Base-by-base conservation (phyloP, 2,329 filamentous ascomycete genomes). In the Penicillium palitans region DNA sequence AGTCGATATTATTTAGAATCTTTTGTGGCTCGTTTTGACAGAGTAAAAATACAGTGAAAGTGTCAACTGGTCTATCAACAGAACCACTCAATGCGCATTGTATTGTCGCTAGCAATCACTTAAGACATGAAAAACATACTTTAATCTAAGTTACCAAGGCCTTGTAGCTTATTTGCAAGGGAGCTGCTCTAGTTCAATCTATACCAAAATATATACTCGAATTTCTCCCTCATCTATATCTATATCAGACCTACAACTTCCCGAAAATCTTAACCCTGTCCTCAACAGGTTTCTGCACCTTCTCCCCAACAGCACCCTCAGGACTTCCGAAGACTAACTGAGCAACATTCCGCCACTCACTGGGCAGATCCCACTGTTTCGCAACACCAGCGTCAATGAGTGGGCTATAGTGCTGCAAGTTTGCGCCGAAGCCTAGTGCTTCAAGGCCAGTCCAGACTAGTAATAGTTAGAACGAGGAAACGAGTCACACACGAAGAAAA, bases 361-460 rank as follows among this genome's bases (percentile, higher is more conserved):
- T 70, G 44, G 90, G 89, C 33, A 96, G 68, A 57, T 83, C 82
- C 89, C 90, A 96, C 67, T 85, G 79, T 61, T 80, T 80, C 45
- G 83, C 78, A 53, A 92, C 88, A 79, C 87, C 85, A 64, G 83
- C 81, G 78, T 96, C 89, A 67, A 96, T 85, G 58, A 96, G 77
- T 21, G 91, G 91, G 84, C 91, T 95, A 83, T 96, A 96, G 81
- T 96, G 92, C 83, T 96, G 92, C 53, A 96, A 83, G 82, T 93
- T 96, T 73, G 88, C 90, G 65, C 91, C 91, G 57, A 96, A 84
- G 31, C 92, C 91, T 74, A 95, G 91, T 60, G 87, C 83, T 79
- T 93, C 90, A 57, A 96, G 85, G 4, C 88, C 90, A 19, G 87
- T 88, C 92, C 92, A 96, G 66, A 91, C 76, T 76, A 39, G 3